phyloP scores from a whole-genome alignment of 2,329 filamentous ascomycete genomes.

The Pestalotiopsis sp. region DNA sequence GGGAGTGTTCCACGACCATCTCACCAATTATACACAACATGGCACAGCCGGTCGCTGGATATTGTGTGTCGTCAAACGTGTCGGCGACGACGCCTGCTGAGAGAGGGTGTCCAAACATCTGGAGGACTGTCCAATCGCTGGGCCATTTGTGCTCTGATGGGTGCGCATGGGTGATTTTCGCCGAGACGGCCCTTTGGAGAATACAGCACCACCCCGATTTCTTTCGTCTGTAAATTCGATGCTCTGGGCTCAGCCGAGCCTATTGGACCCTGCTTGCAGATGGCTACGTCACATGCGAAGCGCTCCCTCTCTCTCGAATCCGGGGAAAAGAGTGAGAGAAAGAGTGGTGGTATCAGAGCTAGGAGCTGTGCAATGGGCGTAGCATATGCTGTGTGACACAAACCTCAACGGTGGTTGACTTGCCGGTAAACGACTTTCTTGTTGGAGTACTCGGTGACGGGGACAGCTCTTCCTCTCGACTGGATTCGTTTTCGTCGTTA shows the following conservation, averaged over 20 bases:
- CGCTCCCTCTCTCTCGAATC: not conserved
- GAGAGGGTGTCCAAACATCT: not conserved
- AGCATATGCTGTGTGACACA: not conserved
- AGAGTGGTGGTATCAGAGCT: not conserved
- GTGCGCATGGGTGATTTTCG: not conserved
- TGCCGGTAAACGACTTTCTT: not conserved
- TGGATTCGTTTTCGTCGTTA: not conserved
- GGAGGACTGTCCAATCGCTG: not conserved
- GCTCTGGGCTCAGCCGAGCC: not conserved
- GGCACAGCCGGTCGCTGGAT: not conserved
- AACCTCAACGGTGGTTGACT: not conserved
- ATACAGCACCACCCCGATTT: not conserved
- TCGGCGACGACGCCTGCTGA: not conserved
- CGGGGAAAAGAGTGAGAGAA: not conserved
- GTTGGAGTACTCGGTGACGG: not conserved
- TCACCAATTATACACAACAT: not conserved
- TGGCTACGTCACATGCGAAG: not conserved
- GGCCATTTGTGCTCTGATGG: not conserved
- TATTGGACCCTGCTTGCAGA: conserved; percentile 4
- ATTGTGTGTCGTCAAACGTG: not conserved
- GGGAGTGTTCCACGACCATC: not conserved
- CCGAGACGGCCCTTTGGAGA: not conserved
- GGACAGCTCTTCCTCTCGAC: not conserved
- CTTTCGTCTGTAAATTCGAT: not conserved
- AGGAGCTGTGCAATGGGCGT: not conserved